These are phyloP conservation scores for Malassezia furfur DNA, from an alignment of 1,284 basidiomycete species.

Conservation along the genomic window DNA sequence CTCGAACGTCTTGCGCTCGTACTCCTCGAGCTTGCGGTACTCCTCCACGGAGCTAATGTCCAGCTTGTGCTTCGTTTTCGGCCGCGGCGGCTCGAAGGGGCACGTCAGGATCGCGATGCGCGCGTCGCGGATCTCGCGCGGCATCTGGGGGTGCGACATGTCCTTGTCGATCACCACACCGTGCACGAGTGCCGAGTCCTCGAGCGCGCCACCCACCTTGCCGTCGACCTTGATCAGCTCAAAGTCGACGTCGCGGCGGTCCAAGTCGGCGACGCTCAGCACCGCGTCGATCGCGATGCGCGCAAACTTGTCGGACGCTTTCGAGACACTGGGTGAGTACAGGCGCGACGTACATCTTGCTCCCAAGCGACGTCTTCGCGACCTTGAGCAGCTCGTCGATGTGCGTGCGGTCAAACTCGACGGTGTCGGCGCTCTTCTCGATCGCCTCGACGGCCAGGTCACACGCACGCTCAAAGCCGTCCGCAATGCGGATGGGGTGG, in stretches of 20 bases:
- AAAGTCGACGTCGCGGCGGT: slow-evolving; percentile 89
- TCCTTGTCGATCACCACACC: slow-evolving; percentile 98
- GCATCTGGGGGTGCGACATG: slow-evolving; percentile 99
- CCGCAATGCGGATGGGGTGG: slow-evolving; percentile 95
- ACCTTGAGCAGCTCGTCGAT: slow-evolving; percentile 68
- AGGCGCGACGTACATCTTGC: slow-evolving; percentile 69
- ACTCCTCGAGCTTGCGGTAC: slow-evolving; percentile 85
- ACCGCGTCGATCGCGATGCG: slow-evolving; percentile 97
- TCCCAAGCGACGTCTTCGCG: slow-evolving; percentile 88
- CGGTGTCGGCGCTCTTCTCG: slow-evolving; percentile 80
- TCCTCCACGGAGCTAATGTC: slow-evolving; percentile 98
- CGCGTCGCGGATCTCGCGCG: slow-evolving; percentile 73
- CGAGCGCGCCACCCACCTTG: slow-evolving; percentile 92
- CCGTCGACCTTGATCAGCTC: slow-evolving; percentile 99
- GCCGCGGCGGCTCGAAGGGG: slow-evolving; percentile 94
- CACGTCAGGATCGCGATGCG: slow-evolving; percentile 93
- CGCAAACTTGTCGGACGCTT: slow-evolving; percentile 87
- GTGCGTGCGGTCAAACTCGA: slow-evolving; percentile 72
- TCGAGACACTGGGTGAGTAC: slow-evolving; percentile 67
- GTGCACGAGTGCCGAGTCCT: slow-evolving; percentile 83
- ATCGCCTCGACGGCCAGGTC: slow-evolving; percentile 77
- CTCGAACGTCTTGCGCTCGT: slow-evolving; percentile 89
- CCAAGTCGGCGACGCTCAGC: slow-evolving; percentile 83
- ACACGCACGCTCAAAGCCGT: slow-evolving; percentile 93
- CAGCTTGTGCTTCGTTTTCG: slow-evolving; percentile 98